Conservation (phyloP, 495 filamentous ascomycete species). For the Durotheca rogersii region DNA sequence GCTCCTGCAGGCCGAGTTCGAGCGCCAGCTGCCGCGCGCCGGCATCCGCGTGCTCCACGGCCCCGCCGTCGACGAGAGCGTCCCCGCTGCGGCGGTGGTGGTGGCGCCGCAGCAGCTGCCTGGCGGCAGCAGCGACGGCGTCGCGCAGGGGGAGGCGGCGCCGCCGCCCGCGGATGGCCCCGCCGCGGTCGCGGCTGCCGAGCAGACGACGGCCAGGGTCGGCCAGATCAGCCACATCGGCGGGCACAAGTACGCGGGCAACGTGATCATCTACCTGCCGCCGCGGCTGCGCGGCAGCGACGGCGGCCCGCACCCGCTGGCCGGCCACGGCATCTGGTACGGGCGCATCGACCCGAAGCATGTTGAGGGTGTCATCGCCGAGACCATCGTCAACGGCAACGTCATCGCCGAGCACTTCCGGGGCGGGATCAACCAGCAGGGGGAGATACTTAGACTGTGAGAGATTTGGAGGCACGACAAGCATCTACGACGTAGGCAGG, state of each 20-base stretch:
- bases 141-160: too few relatives aligned
- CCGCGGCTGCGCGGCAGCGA: constrained; percentile 44
- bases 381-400: constrained; percentile 72
- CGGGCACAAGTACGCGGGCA: constrained; percentile 91
- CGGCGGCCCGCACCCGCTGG: constrained; percentile 56
- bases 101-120: constrained; percentile 23
- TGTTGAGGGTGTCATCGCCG: constrained; percentile 80
- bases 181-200: too few relatives aligned
- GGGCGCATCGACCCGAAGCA: constrained; percentile 82
- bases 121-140: constrained; percentile 28
- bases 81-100: too few relatives aligned
- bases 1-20: constrained; percentile 67
- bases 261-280: constrained; percentile 88
- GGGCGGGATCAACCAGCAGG: constrained; percentile 56
- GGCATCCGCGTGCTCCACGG: constrained; percentile 41
- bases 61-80: constrained; percentile 37
- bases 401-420: constrained; percentile 76
- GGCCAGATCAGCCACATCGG: constrained; percentile 85
- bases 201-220: constrained; percentile 63
- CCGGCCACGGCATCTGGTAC: constrained; percentile 90
- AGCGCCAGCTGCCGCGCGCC: constrained; percentile 39
- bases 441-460: constrained; percentile 46
- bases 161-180: too few relatives aligned
- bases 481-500: too few relatives aligned
- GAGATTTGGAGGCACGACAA: too few relatives aligned